Evolutionary conservation across 2,329 filamentous ascomycete species (phyloP).

Genomic region (Pestalotiopsis fici): DNA sequence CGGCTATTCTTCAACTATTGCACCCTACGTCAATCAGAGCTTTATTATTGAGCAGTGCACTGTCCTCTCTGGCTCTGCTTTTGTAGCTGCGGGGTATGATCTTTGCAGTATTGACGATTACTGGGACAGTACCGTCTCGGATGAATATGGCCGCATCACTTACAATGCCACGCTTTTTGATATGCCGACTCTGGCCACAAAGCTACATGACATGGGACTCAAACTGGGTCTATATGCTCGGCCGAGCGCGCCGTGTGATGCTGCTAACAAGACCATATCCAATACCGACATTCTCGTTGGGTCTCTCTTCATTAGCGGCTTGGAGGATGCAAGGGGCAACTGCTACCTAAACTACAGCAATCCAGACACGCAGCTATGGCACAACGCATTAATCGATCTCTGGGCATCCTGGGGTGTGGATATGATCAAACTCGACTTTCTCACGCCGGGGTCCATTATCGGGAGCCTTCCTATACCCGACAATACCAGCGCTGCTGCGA

Average conservation of each 20-base stretch:
- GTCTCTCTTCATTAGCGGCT: constrained; percentile 18
- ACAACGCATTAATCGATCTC: constrained; percentile 16
- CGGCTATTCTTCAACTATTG: constrained; percentile 8
- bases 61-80: constrained; percentile 14
- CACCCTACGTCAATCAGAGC: constrained; percentile 16
- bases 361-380: constrained; percentile 24
- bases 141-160: constrained; percentile 26
- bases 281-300: constrained; percentile 24
- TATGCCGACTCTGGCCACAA: constrained; percentile 19
- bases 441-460: constrained; percentile 25
- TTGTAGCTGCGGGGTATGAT: constrained; percentile 20
- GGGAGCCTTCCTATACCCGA: constrained; percentile 2
- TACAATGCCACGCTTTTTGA: constrained; percentile 22
- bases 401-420: constrained; percentile 21
- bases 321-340: constrained; percentile 10
- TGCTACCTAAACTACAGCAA: constrained; percentile 26
- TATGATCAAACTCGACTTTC: constrained; percentile 27
- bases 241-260: constrained; percentile 23
- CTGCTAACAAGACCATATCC: constrained; percentile 22
- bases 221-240: constrained; percentile 27
- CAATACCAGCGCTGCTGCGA: not conserved
- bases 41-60: constrained; percentile 22
- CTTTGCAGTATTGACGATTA: constrained; percentile 28
- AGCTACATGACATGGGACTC: constrained; percentile 22
- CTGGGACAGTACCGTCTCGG: constrained; percentile 21